These are phyloP conservation scores for Spergularia marina DNA, from an alignment of 148 eudicot species.

Conservation along the genomic window DNA sequence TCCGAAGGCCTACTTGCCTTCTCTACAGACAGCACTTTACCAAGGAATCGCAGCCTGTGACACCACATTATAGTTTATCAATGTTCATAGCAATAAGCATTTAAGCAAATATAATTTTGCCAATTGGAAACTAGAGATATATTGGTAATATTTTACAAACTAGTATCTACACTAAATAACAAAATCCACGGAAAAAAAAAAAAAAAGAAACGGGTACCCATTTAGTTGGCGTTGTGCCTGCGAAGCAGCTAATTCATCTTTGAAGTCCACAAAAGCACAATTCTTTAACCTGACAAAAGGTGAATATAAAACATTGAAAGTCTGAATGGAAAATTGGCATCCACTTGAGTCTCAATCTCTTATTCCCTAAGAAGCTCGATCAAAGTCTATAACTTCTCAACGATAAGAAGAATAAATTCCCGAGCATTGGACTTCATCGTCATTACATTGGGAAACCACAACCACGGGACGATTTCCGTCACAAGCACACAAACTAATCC, in stretches of 20 bases:
- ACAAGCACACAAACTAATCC: too few species aligned
- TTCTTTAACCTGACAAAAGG: constrained; percentile 55
- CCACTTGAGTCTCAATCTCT: too few species aligned
- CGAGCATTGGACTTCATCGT: too few species aligned
- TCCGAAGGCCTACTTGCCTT: constrained; percentile 53
- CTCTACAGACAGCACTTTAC: constrained; percentile 80
- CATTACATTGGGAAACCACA: too few species aligned
- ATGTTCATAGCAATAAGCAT: not conserved
- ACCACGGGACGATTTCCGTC: too few species aligned
- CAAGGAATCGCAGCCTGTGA: constrained; percentile 72
- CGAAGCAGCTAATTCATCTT: constrained; percentile 60
- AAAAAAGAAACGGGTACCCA: constrained; percentile 43
- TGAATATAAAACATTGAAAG: not conserved
- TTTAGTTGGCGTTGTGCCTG: constrained; percentile 81
- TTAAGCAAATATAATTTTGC: not conserved
- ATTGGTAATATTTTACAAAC: not conserved
- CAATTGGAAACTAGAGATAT: too few species aligned
- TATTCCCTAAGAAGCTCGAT: too few species aligned
- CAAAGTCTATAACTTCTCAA: too few species aligned
- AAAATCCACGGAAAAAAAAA: too few species aligned
- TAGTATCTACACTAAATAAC: not conserved
- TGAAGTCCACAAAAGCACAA: constrained; percentile 87
- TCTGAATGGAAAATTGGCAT: too few species aligned
- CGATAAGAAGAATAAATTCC: too few species aligned
- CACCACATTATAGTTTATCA: constrained; percentile 6